Base-by-base conservation (phyloP, 495 filamentous ascomycete species). In the Talaromyces nanjingensis region DNA sequence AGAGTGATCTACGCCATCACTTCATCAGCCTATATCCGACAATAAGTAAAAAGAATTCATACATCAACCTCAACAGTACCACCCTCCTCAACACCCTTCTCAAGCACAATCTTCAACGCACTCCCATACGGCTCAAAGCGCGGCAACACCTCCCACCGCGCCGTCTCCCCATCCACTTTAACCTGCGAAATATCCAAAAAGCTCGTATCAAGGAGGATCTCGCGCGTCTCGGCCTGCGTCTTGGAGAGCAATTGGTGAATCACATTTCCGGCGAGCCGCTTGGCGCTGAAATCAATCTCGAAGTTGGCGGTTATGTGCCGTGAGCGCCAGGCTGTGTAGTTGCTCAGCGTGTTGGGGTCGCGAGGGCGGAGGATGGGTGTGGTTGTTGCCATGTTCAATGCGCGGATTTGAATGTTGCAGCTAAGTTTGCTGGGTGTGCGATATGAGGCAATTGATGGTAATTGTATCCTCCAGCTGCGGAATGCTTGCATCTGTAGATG, bases 271-370 rank as follows among this genome's bases (percentile, higher is more conserved):
- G 78, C 80, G 42, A 98, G 81, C 63, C 82, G 79, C 73, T 88
- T 87, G 69, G 84, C 82, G 58, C 87, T 83, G 71, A 97, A 98
- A 64, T 93, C 84, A 65, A 98, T 87, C 55, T 83, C 84, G 64
- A 97, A 82, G 71, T 89, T 86, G 45, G 89, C 88, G 11, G 82
- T 86, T 11, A 90, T 91, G 74, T 97, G 90, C 65, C 82, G 89
- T 24, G 91, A 96, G 22, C 81, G 73, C 83, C 91, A 96, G 55
- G 87, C 84, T 73, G 89, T 85, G 76, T 97, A 96, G 76, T 98
- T 98, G 70, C 90, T 89, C 18, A 94, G 79, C 27, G 93, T 96
- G 71, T 93, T 96, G 14, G 93, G 93, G 74, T 98, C 93, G 68
- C 89, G 84, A 42, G 63, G 54, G 55, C 57, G 63, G 8, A 29